Evolutionary conservation across 169 alveolate genomes (phyloP).

Genomic region (Plasmodium relictum): DNA sequence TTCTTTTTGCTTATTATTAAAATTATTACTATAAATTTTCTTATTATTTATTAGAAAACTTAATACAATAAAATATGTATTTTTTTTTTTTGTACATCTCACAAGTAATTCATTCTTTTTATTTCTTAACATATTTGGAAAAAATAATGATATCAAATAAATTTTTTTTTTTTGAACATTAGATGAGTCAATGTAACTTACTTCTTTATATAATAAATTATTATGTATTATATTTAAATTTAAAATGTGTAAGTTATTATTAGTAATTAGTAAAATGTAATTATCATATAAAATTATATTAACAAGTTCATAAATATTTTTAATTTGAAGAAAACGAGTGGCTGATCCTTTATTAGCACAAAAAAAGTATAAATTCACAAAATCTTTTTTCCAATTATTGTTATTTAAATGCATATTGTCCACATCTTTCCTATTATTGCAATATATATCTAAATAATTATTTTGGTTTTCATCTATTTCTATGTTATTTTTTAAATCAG

Average conservation of each 20-base stretch:
- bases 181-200: neutral
- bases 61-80: slow-evolving; percentile 31
- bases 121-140: slow-evolving; percentile 52
- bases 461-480: neutral
- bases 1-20: neutral
- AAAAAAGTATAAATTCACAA: slow-evolving; percentile 35
- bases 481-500: neutral
- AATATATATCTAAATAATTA: neutral
- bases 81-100: slow-evolving; percentile 70
- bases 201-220: slow-evolving; percentile 15
- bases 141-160: slow-evolving; percentile 16
- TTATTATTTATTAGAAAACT: slow-evolving; percentile 42
- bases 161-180: neutral
- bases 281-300: slow-evolving; percentile 16
- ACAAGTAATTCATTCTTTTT: slow-evolving; percentile 41
- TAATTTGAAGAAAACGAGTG: slow-evolving; percentile 13
- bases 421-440: neutral
- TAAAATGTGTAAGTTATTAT: slow-evolving; percentile 25
- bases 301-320: slow-evolving; percentile 40
- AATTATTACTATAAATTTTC: neutral
- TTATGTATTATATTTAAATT: slow-evolving; percentile 31
- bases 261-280: slow-evolving; percentile 31
- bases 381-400: neutral
- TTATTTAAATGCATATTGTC: neutral
- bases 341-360: slow-evolving; percentile 14